phyloP scores from a whole-genome alignment of 805 yeast species.

The Ogataea henricii region DNA sequence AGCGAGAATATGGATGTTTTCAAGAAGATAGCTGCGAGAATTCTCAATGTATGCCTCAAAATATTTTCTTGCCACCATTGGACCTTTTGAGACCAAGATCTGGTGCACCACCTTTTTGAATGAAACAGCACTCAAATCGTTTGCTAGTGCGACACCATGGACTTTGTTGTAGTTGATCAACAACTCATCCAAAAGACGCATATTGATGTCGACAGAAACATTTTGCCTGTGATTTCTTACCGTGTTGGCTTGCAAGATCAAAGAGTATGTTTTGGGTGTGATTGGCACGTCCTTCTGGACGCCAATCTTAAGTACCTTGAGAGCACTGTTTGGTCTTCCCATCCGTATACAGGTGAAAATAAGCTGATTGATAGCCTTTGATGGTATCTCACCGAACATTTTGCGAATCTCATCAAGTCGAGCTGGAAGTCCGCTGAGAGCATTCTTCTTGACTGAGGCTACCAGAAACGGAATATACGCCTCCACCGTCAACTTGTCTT shows the following conservation, averaged over 20 bases:
- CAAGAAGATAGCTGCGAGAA: conserved; percentile 26
- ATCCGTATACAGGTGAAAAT: conserved; percentile 26
- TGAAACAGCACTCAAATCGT: conserved; percentile 29
- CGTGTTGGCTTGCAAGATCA: conserved; percentile 29
- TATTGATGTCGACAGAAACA: conserved; percentile 21
- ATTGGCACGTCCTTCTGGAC: conserved; percentile 16
- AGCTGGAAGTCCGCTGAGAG: conserved; percentile 16
- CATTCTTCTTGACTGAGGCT: conserved; percentile 22
- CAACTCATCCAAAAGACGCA: conserved; percentile 27
- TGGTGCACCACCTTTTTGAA: conserved; percentile 25
- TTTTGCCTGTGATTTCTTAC: conserved; percentile 15
- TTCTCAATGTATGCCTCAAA: conserved; percentile 32
- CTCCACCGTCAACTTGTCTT: conserved; percentile 12
- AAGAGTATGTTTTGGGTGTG: conserved; percentile 31
- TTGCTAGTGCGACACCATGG: conserved; percentile 24
- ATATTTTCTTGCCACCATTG: conserved; percentile 28
- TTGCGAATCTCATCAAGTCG: conserved; percentile 19
- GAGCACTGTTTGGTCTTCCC: conserved; percentile 21
- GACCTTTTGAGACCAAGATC: conserved; percentile 22
- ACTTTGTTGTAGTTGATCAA: conserved; percentile 23
- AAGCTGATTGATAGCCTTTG: conserved; percentile 28
- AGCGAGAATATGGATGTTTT: conserved; percentile 31
- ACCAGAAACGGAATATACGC: conserved; percentile 26
- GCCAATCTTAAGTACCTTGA: conserved; percentile 23
- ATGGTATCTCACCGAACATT: conserved; percentile 20